Conservation (phyloP, 2,329 filamentous ascomycete genomes). For the Dryadomyces sulphureus region DNA sequence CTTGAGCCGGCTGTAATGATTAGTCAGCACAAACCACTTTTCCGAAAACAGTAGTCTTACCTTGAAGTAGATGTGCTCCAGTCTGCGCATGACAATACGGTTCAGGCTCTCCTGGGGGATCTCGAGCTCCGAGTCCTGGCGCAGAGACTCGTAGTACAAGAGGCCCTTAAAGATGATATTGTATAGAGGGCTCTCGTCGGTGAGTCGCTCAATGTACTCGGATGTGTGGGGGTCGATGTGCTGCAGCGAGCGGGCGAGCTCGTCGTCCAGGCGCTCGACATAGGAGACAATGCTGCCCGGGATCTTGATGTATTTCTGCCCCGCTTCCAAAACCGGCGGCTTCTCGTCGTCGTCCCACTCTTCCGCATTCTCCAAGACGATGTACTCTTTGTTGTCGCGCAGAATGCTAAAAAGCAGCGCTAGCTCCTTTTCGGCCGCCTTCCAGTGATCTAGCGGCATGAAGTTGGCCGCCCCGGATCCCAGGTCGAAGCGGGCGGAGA, state of each 20-base stretch:
- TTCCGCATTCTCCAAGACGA: slow-evolving; percentile 83
- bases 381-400: slow-evolving; percentile 62
- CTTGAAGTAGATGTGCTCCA: slow-evolving; percentile 99
- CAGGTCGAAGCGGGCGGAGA: slow-evolving; percentile 90
- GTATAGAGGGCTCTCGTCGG: slow-evolving; percentile 83
- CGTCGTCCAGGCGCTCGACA: slow-evolving; percentile 88
- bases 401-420: slow-evolving; percentile 62
- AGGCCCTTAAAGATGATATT: slow-evolving; percentile 79
- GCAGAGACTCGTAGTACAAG: slow-evolving; percentile 75
- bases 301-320: slow-evolving; percentile 74
- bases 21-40: neutral
- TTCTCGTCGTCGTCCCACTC: slow-evolving; percentile 99
- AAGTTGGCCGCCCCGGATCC: slow-evolving; percentile 61
- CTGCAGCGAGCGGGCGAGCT: slow-evolving; percentile 92
- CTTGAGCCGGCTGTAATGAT: slow-evolving; percentile 57
- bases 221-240: slow-evolving; percentile 96
- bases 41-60: slow-evolving; percentile 22
- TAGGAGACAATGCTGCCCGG: slow-evolving; percentile 91
- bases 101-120: slow-evolving; percentile 78
- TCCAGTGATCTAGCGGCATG: slow-evolving; percentile 96
- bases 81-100: slow-evolving; percentile 78
- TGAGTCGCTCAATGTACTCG: slow-evolving; percentile 91
- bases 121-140: slow-evolving; percentile 54
- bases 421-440: slow-evolving; percentile 80
- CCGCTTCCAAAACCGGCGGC: slow-evolving; percentile 55